phyloP scores from a whole-genome alignment of 768 basidiomycete genomes.

The Boletus rubroflammeus region DNA sequence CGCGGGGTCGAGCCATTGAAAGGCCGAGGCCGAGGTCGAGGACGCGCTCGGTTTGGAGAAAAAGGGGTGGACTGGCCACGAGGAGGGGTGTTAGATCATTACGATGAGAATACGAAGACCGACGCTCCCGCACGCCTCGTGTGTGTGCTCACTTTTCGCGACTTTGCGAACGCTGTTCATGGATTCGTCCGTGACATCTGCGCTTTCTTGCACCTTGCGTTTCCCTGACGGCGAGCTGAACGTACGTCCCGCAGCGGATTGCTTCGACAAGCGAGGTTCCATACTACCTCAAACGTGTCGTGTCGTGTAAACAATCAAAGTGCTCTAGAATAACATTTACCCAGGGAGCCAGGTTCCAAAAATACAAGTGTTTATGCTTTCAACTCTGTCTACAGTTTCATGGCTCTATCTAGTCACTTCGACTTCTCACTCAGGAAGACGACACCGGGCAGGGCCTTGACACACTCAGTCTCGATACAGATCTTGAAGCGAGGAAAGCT shows the following conservation, averaged over 20 bases:
- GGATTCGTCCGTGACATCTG: conserved; percentile 13
- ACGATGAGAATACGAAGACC: neutral
- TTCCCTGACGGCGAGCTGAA: conserved; percentile 11
- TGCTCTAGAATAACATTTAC: conserved; percentile 14
- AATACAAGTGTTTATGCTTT: conserved; percentile 12
- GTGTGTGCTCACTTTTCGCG: conserved; percentile 24
- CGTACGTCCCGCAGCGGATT: conserved; percentile 6
- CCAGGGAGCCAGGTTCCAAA: neutral
- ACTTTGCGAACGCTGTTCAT: conserved; percentile 20
- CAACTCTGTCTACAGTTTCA: conserved; percentile 9
- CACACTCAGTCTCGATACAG: conserved; percentile 13
- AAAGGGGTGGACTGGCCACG: conserved; percentile 41
- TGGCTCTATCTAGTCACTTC: conserved; percentile 9
- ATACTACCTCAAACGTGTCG: conserved; percentile 7
- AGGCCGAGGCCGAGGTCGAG: conserved; percentile 6
- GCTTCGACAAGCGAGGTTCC: conserved; percentile 13
- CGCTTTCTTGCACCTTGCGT: conserved; percentile 15
- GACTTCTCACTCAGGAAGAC: conserved; percentile 82
- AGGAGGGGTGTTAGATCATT: neutral
- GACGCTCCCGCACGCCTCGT: neutral
- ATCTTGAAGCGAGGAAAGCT: conserved; percentile 10
- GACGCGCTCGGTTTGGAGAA: conserved; percentile 31
- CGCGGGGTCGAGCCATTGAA: conserved; percentile 34
- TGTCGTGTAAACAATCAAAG: neutral
- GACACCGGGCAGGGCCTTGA: conserved; percentile 83